Evolutionary conservation across 2,329 filamentous ascomycete species (phyloP), one percentile per base, ranked within the genome.

Genomic region (Amesomyces nigricolor): DNA sequence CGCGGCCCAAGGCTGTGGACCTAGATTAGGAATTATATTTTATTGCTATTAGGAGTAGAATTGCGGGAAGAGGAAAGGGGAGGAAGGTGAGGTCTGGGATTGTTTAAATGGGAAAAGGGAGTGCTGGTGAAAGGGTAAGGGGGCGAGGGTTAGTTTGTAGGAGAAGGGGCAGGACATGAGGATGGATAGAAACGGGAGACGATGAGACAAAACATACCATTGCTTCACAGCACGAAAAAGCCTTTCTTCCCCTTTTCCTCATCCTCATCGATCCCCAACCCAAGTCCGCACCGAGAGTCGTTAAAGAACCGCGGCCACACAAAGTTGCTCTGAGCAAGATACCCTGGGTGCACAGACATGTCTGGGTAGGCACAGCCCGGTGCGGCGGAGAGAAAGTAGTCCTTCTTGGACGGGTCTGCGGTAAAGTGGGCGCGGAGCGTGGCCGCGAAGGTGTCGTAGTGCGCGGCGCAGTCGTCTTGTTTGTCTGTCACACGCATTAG

Each of bases 241-340:
- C 26, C 52, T 44, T 19, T 3, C 17, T 19, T 19, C 3, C 3
- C 17, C 17, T 19, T 3, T 2, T 19, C 17, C 17, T 19, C 17
- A 19, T 19, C 17, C 17, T 19, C 17, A 19, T 19, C 17, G 17
- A 19, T 19, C 13, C 30, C 47, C 7, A 51, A 50, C 2, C 54
- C 57, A 16, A 61, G 37, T 17, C 53, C 58, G 39, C 59, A 61
- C 14, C 17, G 11, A 1, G 51, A 50, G 11, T 54, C 38, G 40
- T 58, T 54, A 29, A 51, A 61, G 46, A 59, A 63, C 35, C 56
- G 54, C 29, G 56, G 59, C 59, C 59, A 61, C 5, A 61, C 59
- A 42, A 58, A 62, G 47, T 62, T 56, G 43, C 46, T 38, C 47
- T 62, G 61, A 3, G 56, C 47, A 11, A 62, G 52, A 30, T 59